Evolutionary conservation across 768 basidiomycete species (phyloP), one percentile per base, ranked within the genome.

Genomic region (Arthromyces matolae): DNA sequence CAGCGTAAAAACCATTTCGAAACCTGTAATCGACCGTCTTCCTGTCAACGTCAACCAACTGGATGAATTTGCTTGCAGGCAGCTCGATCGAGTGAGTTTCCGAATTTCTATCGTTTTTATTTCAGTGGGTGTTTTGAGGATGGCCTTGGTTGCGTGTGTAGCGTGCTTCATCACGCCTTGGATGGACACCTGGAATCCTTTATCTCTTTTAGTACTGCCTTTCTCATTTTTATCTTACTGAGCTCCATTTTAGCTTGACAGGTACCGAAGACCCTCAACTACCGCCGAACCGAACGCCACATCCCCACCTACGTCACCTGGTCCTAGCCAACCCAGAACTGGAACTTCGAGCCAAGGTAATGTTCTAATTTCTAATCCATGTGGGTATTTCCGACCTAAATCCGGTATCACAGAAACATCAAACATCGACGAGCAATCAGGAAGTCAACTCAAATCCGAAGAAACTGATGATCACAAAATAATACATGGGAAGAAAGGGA

Each of bases 61-160:
- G 12, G 92, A 93, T 52, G 89, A 90, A 50, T 93, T 93, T 64
- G 91, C 92, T 2, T 90, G 88, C 61, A 76, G 89, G 49, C 90
- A 93, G 62, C 75, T 94, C 32, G 90, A 93, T 67, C 76, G 81
- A 63, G 87, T 93, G 53, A 59, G 84, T 74, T 42, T 14, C 22
- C 9, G 10, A 29, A 24, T 19, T 34, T 27, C 8, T 12, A 8
- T 8, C 1, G 22, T 18, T 10, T 20, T 9, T 9, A 16, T 19
- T n/a, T 14, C 9, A 25, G 37, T 6, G 13, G 37, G 7, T 16
- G 23, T 39, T 8, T n/a, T 9, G 24, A n/a, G n/a, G n/a, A n/a
- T n/a, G n/a, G n/a, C n/a, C n/a, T n/a, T n/a, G n/a, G n/a, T n/a
- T n/a, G n/a, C n/a, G n/a, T n/a, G n/a, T n/a, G n/a, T n/a, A n/a